phyloP scores from a whole-genome alignment of 2,329 filamentous ascomycete genomes.

The Xylariales sp. region DNA sequence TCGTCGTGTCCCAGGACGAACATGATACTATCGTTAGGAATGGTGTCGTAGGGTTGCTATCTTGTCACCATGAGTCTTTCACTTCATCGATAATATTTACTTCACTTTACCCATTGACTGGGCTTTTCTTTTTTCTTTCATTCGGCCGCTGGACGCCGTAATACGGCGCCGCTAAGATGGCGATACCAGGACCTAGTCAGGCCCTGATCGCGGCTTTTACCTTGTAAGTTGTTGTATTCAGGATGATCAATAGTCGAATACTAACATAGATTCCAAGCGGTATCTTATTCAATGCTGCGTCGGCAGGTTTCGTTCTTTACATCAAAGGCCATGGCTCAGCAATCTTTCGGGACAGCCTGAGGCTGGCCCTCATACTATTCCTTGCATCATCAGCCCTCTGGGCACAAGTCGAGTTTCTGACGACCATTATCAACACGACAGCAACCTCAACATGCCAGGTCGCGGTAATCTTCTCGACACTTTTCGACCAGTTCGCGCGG shows the following conservation, averaged over 20 bases:
- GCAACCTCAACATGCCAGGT: constrained; percentile 45
- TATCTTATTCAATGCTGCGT: constrained; percentile 48
- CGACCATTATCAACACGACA: constrained; percentile 40
- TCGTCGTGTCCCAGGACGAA: background rate
- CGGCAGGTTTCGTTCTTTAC: constrained; percentile 41
- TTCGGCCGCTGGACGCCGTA: constrained; percentile 20
- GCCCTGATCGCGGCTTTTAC: constrained; percentile 49
- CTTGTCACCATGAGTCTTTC: constrained; percentile 20
- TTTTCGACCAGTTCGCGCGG: constrained; percentile 54
- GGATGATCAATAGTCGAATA: background rate
- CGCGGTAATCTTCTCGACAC: constrained; percentile 44
- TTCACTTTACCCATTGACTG: constrained; percentile 42
- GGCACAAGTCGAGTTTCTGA: constrained; percentile 48
- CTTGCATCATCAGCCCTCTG: constrained; percentile 47
- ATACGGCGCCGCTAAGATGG: constrained; percentile 35
- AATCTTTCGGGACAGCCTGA: constrained; percentile 53
- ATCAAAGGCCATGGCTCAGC: constrained; percentile 42
- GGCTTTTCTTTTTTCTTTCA: constrained; percentile 25
- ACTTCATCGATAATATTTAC: constrained; percentile 27
- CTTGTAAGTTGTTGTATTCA: constrained; percentile 43
- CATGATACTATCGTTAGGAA: constrained; percentile 3
- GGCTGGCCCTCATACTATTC: constrained; percentile 58
- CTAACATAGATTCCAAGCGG: constrained; percentile 33
- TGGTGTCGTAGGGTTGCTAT: constrained; percentile 4
- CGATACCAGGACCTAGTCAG: constrained; percentile 38